Conservation (phyloP, 768 basidiomycete genomes). For the Leucosporidium creatinivorum region DNA sequence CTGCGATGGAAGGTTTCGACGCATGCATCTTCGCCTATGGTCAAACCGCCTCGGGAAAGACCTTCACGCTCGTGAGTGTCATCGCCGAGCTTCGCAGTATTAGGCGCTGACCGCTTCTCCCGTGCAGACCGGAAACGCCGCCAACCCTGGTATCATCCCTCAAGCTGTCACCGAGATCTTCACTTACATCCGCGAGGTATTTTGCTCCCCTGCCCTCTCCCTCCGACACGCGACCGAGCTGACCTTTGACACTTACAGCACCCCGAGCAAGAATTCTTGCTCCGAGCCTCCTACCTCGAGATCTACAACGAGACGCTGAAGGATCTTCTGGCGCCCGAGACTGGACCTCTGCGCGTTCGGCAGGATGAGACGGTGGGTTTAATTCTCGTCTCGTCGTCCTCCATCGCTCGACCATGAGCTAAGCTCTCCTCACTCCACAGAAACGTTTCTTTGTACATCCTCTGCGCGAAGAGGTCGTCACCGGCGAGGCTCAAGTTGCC, state of each 20-base stretch:
- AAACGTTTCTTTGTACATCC: conserved; percentile 53
- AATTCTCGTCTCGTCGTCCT: neutral
- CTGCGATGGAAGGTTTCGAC: conserved; percentile 94
- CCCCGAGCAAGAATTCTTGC: conserved; percentile 79
- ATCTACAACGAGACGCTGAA: conserved; percentile 60
- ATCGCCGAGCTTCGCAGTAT: neutral
- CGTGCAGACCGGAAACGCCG: conserved; percentile 45
- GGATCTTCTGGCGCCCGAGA: conserved; percentile 59
- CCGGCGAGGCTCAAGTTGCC: conserved; percentile 74
- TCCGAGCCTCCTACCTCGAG: conserved; percentile 76
- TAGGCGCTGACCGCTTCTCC: neutral
- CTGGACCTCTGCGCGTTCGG: conserved; percentile 30
- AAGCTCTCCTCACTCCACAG: neutral
- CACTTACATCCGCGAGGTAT: conserved; percentile 57
- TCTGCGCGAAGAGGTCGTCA: conserved; percentile 87
- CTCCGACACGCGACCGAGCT: neutral
- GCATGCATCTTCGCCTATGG: conserved; percentile 79
- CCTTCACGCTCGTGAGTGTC: conserved; percentile 49
- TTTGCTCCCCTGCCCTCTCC: conserved; percentile 20
- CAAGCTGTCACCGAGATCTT: conserved; percentile 90
- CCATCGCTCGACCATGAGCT: conserved; percentile 20
- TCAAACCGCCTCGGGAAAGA: conserved; percentile 79
- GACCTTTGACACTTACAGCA: conserved; percentile 43
- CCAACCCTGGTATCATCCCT: conserved; percentile 90
- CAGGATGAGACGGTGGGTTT: conserved; percentile 32